Base-by-base conservation (phyloP, 441 rosid genomes). In the Corymbia citriodora region DNA sequence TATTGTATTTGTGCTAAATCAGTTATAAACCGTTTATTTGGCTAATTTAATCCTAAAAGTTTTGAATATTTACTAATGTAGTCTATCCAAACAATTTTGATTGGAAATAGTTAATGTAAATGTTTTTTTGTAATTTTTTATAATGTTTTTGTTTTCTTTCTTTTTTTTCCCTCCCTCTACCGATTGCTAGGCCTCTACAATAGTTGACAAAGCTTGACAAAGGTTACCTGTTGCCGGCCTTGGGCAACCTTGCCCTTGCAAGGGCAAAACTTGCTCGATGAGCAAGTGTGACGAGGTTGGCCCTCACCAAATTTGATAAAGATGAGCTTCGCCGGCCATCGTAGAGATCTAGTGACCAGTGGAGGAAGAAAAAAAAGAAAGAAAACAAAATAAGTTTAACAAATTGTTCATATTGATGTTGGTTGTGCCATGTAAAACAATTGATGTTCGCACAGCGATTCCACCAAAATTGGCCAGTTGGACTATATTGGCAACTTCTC, bases 21-120 rank as follows among this genome's bases (percentile, higher is more conserved):
- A 59, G 25, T 59, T 0, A 3, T 59, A 59, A 59, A 10, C 25
- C 11, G 25, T 59, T 59, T 7, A 25, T 59, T 59, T 25, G n/a
- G 25, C 25, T 29, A 25, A 59, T 23, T 59, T 59, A 59, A 59
- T 59, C 3, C 25, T 59, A 59, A 59, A 59, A 23, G 3, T 25
- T 10, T 25, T 10, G 65, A 59, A 3, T 25, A 59, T 59, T 59
- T 59, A 25, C 65, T 1, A 59, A 8, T 57, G 65, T 59, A 59
- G n/a, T 59, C 25, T 59, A 59, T 25, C 25, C 11, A 17, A 14
- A 59, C 25, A 59, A 59, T 59, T 59, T 59, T 59, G 0, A 29
- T 3, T 3, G 11, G 0, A 59, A 59, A 59, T 59, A 0, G 1
- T 10, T 1, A 59, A 59, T 0, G 7, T 25, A 3, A 29, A 59